Base-by-base conservation (phyloP, 2,329 filamentous ascomycete genomes). In the Neonectria neomacrospora region DNA sequence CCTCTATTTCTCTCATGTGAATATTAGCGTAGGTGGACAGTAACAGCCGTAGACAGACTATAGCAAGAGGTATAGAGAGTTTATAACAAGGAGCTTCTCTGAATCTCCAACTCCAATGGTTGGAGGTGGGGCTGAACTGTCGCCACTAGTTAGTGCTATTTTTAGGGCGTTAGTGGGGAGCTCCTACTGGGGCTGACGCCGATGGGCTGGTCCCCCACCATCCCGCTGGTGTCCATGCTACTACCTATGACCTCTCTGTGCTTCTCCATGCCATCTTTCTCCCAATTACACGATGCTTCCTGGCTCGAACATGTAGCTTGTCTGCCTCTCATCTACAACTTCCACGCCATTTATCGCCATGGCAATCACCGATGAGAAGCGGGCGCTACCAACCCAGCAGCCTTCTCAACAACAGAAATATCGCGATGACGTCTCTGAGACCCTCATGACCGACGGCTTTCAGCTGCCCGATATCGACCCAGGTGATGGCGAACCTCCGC, bases 401-500 rank as follows among this genome's bases (percentile, higher is more conserved):
- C 47, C 58, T 12, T 55, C 39, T n/a, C 67, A 52, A 45, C 66
- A 68, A 54, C 63, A 51, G 48, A 32, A 18, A n/a, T 28, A 22
- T 54, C 44, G 64, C 57, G 58, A 63, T 53, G 50, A 63, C 42
- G 56, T 45, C 60, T 50, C 72, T 11, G 75, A 77, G 18, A 72
- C 78, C 16, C 56, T 79, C 23, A 68, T 80, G 9, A 75, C 77
- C 16, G 79, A 82, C 59, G 78, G 77, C 66, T 81, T 80, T 66
- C 71, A 79, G 45, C 65, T 79, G 28, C 79, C 82, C 3, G 78
- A 80, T 30, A 75, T 85, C 30, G 80, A 78, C 12, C 73, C 77
- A 44, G 74, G 76, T 30, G 71, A 77, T 1, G 81, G 83, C 18
- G 79, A 80, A 7, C 85, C 84, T 22, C 87, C 87, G 2, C 83